phyloP scores from a whole-genome alignment of 768 basidiomycete species.

The Ramaria rubella region DNA sequence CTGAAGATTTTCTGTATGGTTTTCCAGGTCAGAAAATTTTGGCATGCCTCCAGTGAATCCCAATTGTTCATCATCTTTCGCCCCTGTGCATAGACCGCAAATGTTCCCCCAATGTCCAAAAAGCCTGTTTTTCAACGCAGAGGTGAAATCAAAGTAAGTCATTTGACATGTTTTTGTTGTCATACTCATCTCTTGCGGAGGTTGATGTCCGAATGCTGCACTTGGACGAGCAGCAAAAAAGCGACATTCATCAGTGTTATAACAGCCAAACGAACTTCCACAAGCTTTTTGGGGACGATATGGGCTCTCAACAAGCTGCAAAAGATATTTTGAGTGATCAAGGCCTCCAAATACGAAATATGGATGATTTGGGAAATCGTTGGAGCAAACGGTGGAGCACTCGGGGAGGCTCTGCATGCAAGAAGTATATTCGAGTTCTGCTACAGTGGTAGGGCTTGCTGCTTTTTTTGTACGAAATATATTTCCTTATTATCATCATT shows the following conservation, averaged over 20 bases:
- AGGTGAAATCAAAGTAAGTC: neutral
- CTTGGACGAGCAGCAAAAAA: neutral
- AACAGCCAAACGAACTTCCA: neutral
- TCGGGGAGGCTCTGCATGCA: neutral
- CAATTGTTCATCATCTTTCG: too few species aligned
- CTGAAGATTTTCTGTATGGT: too few species aligned
- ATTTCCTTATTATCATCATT: too few species aligned
- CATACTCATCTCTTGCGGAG: neutral
- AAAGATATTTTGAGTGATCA: neutral
- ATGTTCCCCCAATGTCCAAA: too few species aligned
- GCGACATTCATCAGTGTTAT: neutral
- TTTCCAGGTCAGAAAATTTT: too few species aligned
- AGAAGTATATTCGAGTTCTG: neutral
- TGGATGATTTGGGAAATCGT: neutral
- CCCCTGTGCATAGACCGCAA: too few species aligned
- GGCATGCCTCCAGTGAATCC: too few species aligned
- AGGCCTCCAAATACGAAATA: neutral
- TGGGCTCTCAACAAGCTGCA: neutral
- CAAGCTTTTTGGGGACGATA: neutral
- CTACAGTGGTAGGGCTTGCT: too few species aligned
- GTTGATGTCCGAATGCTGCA: neutral
- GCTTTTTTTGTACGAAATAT: too few species aligned
- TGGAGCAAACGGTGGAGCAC: constrained; percentile 3
- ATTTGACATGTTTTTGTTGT: neutral
- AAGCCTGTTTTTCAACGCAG: neutral